phyloP scores from a whole-genome alignment of 441 rosid genomes.

The Adansonia gregorii region DNA sequence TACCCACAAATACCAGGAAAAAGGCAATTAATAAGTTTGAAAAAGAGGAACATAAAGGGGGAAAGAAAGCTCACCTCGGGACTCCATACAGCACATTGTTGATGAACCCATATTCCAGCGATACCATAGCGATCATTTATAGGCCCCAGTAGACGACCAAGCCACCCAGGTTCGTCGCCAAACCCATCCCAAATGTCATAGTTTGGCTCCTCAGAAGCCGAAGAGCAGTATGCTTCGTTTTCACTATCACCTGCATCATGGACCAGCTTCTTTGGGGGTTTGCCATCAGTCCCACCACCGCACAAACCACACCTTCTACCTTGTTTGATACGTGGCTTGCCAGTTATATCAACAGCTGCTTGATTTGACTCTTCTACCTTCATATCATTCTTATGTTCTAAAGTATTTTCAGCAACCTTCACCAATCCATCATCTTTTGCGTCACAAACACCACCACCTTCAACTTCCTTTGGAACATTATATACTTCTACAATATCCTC shows the following conservation, averaged over 20 bases:
- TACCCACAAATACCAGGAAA: not conserved
- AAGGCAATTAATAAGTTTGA: constrained; percentile 14
- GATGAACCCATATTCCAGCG: constrained; percentile 99
- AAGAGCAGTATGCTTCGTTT: constrained; percentile 72
- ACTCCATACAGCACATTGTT: constrained; percentile 98
- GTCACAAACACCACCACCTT: constrained; percentile 37
- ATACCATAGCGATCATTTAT: constrained; percentile 93
- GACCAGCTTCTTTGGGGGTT: constrained; percentile 77
- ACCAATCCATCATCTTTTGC: constrained; percentile 38
- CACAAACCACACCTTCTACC: constrained; percentile 94
- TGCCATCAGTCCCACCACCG: constrained; percentile 93
- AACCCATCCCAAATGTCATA: constrained; percentile 97
- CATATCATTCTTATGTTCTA: constrained; percentile 40
- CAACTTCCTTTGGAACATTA: constrained; percentile 36
- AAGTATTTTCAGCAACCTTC: constrained; percentile 47
- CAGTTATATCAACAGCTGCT: constrained; percentile 39
- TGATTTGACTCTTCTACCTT: constrained; percentile 41
- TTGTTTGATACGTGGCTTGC: constrained; percentile 63
- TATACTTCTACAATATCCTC: constrained; percentile 38
- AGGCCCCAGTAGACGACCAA: constrained; percentile 93
- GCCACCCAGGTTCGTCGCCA: constrained; percentile 95
- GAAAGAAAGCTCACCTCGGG: constrained; percentile 73
- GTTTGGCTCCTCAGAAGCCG: constrained; percentile 82
- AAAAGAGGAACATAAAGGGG: not conserved
- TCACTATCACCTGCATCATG: constrained; percentile 84